Evolutionary conservation across 192 early-diverging fungal genomes (phyloP).

Genomic region (Backusella australiensis): DNA sequence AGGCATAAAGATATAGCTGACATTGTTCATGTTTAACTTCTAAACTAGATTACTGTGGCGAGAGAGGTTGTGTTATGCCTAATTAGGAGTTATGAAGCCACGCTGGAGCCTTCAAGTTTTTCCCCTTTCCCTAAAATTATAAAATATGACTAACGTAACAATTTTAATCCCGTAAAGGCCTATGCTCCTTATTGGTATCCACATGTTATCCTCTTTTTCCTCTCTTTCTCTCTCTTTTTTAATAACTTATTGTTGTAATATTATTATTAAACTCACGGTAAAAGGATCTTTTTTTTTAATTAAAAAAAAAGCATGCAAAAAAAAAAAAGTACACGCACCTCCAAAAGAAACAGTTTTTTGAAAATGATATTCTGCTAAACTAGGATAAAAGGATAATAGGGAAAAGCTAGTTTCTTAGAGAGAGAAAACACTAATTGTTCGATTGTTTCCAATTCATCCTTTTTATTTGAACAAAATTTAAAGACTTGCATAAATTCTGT

Average conservation of each 20-base stretch:
- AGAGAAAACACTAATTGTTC: neutral
- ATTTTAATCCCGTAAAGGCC: neutral
- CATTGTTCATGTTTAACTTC: neutral
- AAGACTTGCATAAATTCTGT: conserved; percentile 1
- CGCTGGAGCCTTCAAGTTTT: neutral
- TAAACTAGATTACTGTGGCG: neutral
- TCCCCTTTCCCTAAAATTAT: neutral
- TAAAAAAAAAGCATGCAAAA: neutral
- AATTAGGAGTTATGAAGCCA: neutral
- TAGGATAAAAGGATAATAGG: neutral
- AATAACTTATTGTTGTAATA: neutral
- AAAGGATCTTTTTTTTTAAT: neutral
- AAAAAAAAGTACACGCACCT: neutral
- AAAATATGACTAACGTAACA: conserved; percentile 4
- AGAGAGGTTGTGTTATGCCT: neutral
- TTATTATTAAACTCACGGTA: neutral
- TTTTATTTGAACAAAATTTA: neutral
- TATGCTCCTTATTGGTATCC: neutral
- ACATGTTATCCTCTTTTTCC: neutral
- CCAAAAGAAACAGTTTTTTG: no score
- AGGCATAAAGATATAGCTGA: neutral
- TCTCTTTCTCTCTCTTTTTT: neutral
- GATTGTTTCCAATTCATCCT: neutral
- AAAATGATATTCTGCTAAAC: neutral
- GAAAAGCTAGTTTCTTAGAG: neutral